These are phyloP conservation scores for Scheffersomyces amazonensis DNA, from an alignment of 805 yeast genomes.

Conservation along the genomic window DNA sequence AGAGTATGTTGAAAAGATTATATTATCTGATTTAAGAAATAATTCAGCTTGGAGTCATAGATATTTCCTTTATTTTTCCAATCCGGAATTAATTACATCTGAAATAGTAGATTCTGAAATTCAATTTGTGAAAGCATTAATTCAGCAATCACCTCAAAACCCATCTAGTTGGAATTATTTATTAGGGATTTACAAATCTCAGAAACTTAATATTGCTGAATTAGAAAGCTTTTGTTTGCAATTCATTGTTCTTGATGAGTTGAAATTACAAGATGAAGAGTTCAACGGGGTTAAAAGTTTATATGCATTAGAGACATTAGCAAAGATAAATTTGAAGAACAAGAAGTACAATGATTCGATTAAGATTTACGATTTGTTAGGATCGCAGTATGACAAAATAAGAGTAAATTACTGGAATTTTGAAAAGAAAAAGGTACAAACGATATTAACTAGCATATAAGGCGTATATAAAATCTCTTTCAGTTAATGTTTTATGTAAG, in stretches of 20 bases:
- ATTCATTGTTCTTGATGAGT: conserved; percentile 30
- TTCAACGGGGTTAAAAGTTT: conserved; percentile 41
- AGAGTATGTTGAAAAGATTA: conserved; percentile 43
- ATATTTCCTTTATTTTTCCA: conserved; percentile 48
- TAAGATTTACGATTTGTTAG: conserved; percentile 50
- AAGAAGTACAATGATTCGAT: conserved; percentile 31
- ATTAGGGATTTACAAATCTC: conserved; percentile 47
- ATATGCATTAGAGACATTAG: conserved; percentile 63
- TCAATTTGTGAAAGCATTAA: conserved; percentile 45
- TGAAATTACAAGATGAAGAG: conserved; percentile 14
- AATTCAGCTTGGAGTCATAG: conserved; percentile 95
- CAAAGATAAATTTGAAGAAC: conserved; percentile 41
- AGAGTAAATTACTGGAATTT: conserved; percentile 62
- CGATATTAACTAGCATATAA: too few species aligned
- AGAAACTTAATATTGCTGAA: conserved; percentile 23
- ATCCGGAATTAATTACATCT: conserved; percentile 10
- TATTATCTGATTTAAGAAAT: conserved; percentile 70
- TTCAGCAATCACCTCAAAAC: conserved; percentile 71
- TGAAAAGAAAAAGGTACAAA: conserved; percentile 19
- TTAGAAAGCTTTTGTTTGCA: conserved; percentile 44
- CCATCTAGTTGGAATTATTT: conserved; percentile 86
- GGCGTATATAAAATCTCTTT: too few species aligned
- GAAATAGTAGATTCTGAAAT: conserved; percentile 45
- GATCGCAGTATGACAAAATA: conserved; percentile 56
- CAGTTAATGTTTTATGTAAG: too few species aligned